Evolutionary conservation across 306 rosid species (phyloP), one percentile per base, ranked within the genome.

Genomic region (Dryas octopetala): DNA sequence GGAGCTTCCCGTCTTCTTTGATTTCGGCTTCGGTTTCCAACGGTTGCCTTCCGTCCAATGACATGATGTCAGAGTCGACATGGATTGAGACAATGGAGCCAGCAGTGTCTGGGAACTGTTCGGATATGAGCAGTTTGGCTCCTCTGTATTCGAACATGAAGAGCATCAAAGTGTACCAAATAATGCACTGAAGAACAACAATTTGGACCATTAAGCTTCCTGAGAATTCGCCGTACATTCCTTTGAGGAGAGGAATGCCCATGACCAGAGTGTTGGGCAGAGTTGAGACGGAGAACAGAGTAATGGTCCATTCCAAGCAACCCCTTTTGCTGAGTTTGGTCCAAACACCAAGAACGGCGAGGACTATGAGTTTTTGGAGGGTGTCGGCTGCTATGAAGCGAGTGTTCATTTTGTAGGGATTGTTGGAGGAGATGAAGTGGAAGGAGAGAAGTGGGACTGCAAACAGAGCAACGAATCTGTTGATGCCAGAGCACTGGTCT

Each of bases 371-470:
- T 60, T 93, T 93, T 15, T 93, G 97, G 19, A 93, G 97, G 2
- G 96, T 86, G 51, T 93, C 98, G 0, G 98, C 98, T 0, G 96
- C 97, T 10, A 93, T 75, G 89, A 93, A 93, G 15, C 91, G 76
- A 2, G 87, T 46, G 87, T 91, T 91, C 98, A 93, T 93, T 10
- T 84, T 5, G 87, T 93, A 93, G 1, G 97, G 97, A 26, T 93
- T 80, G 83, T 93, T 93, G 26, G 87, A 77, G 23, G 97, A 88
- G 46, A 93, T 93, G 88, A 93, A 93, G 66, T 91, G 97, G 78
- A 93, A 93, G 4, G 98, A 93, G 2, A 93, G 96, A 0, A 93
- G 88, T 1, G 98, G 98, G 3, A 91, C 98, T 0, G 98, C 98
- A 68, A 93, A 91, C 2, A 93, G 89, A 6, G 98, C 98, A 0